Base-by-base conservation (phyloP, 164 flowering plant genomes). In the Saururus chinensis region DNA sequence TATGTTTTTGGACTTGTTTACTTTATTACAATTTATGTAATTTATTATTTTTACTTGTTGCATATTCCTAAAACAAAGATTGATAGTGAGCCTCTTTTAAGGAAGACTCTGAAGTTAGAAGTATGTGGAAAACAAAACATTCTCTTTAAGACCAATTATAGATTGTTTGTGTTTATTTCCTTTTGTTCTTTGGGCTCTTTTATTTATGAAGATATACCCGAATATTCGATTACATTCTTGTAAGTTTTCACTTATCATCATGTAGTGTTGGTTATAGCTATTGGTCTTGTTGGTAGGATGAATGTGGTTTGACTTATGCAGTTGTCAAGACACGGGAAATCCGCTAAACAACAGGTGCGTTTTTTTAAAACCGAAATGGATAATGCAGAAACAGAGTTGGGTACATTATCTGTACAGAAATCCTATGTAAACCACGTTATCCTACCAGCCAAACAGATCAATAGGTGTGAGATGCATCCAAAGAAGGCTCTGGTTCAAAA, bases 381-480 rank as follows among this genome's bases (percentile, higher is more conserved):
- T 42, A 76, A 67, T 35, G 76, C 74, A 57, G 80, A 69, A 45
- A 74, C 66, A 37, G 78, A 77, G 60, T 48, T 76, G 21, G 68
- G 72, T 54, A 74, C 56, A 66, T 74, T 87, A 73, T 66, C 61
- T 68, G 71, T 58, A 57, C 75, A 70, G 69, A 71, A 76, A 63
- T 72, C 82, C 63, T 66, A 58, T 4, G 48, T 63, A 24, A 75
- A 69, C 68, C 77, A 76, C 48, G 79, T 69, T 49, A 73, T n/a
- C 67, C 68, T 74, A 64, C 81, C 88, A 48, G 78, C 82, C 22
- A 89, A 76, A 75, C 66, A 55, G 25, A 76, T 78, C 70, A 88
- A 83, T 77, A 84, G 83, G 72, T 88, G 93, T 8, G 91, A 95
- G 79, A 71, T 68, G 76, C 62, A 70, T 64, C 69, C 76, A 19